Evolutionary conservation across 2,329 filamentous ascomycete genomes (phyloP).

Genomic region (Tetracladium maxilliforme): DNA sequence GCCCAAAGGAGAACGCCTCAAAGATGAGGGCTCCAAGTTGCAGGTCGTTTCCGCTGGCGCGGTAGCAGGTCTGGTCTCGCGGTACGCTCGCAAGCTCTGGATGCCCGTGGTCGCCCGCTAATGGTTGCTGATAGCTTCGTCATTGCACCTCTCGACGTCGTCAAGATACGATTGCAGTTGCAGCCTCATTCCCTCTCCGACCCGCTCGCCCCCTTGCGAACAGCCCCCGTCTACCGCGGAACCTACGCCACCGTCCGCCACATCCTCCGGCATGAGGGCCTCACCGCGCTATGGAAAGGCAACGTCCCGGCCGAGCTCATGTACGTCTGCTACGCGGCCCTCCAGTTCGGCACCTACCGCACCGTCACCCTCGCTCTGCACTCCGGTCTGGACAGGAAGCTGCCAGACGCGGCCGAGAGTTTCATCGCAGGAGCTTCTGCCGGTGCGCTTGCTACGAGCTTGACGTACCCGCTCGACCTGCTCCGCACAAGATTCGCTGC

Average conservation of each 20-base stretch:
- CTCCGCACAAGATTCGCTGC: constrained; percentile 93
- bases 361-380: constrained; percentile 51
- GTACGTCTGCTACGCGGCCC: constrained; percentile 79
- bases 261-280: constrained; percentile 68
- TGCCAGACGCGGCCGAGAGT: constrained; percentile 57
- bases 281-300: constrained; percentile 89
- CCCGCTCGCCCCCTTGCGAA: constrained; percentile 41
- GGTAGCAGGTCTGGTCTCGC: constrained; percentile 72
- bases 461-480: constrained; percentile 86
- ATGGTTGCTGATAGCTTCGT: constrained; percentile 49
- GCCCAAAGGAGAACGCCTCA: constrained; percentile 44
- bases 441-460: constrained; percentile 66
- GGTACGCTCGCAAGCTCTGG: constrained; percentile 34
- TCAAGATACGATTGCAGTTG: constrained; percentile 95
- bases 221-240: constrained; percentile 51
- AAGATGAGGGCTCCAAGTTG: constrained; percentile 56
- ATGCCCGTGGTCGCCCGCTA: constrained; percentile 1
- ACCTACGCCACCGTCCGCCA: constrained; percentile 60
- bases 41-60: constrained; percentile 54
- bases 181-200: constrained; percentile 76
- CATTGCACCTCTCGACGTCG: constrained; percentile 87
- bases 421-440: constrained; percentile 76
- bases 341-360: constrained; percentile 85
- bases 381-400: too few species aligned
- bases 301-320: constrained; percentile 91